A percentile compares a stretch with the other conserved stretches of the same genome.
Conservation (phyloP, 257 asterid genomes). For the Solanum sejunctum region DNA sequence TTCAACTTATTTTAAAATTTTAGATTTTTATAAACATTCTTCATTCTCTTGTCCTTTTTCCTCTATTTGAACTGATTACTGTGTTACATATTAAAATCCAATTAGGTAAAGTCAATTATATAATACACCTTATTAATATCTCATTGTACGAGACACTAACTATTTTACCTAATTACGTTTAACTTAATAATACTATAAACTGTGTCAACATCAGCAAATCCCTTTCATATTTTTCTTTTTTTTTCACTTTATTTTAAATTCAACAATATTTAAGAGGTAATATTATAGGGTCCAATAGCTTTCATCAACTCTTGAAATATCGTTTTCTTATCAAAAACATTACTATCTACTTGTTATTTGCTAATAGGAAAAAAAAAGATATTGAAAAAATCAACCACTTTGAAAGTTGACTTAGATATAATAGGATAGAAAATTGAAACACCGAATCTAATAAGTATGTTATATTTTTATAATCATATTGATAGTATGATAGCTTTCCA, state of each 20-base stretch:
- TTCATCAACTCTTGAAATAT: background rate
- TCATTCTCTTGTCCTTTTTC: background rate
- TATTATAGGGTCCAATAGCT: background rate
- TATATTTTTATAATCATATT: background rate
- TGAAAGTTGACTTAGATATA: background rate
- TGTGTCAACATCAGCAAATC: background rate
- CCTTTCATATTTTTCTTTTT: background rate
- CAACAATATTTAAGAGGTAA: background rate
- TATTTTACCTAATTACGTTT: background rate
- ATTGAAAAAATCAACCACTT: background rate
- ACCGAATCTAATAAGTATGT: background rate
- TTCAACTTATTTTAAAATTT: no score
- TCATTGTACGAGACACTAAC: background rate
- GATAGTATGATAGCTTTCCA: background rate
- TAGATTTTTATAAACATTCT: background rate
- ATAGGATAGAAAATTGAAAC: background rate
- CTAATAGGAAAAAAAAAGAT: background rate
- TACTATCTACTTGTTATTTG: background rate
- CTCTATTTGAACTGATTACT: background rate
- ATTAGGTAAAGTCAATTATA: background rate
- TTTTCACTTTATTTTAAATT: background rate
- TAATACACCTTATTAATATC: background rate
- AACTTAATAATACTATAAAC: background rate
- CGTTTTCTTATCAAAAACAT: background rate
- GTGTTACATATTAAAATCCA: background rate